Evolutionary conservation across 2,329 filamentous ascomycete genomes (phyloP), one percentile per base, ranked within the genome.

Genomic region (Ceratocystis huliohia): DNA sequence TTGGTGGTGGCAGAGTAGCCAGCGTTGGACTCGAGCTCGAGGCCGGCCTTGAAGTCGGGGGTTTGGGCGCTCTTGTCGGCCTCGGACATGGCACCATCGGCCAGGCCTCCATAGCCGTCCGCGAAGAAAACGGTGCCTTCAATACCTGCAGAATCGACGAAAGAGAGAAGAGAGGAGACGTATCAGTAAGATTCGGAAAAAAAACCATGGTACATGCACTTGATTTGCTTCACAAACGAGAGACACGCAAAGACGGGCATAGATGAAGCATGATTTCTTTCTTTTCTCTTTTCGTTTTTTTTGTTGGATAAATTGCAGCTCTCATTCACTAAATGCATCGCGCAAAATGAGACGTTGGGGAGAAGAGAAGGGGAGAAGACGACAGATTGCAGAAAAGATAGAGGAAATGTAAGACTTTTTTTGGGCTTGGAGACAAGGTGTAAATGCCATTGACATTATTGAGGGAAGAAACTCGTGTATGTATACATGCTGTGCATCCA

Each of bases 11-110:
- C 15, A 28, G 67, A 68, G 61, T 68, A 68, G 25, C 67, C 61
- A 28, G 65, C 45, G 30, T 45, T 46, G 17, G 61, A 45, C 64
- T 59, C 53, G 53, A 25, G 7, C 8, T 37, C 46, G 30, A 64
- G 45, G n/a, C 17, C 4, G 46, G 45, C 46, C 28, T 56, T 56
- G 62, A 64, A 53, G 62, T 30, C 30, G 22, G 64, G 65, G 44
- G 50, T 48, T 44, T 68, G 61, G 37, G 22, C 17, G 45, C 44
- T 53, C 67, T 68, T 66, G n/a, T 64, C 53, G 41, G 61, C 45
- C 28, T 68, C 67, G 64, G 67, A 20, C 22, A 68, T 64, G 61
- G 67, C 64, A 56, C 67, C 67, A 53, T 68, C 67, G 44, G 61
- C 64, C 20, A 66, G 30, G 41, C 61, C 41, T 10, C 67, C 67